Base-by-base conservation (phyloP, 176 grass and related monocot genomes). In the Musa itinerans region DNA sequence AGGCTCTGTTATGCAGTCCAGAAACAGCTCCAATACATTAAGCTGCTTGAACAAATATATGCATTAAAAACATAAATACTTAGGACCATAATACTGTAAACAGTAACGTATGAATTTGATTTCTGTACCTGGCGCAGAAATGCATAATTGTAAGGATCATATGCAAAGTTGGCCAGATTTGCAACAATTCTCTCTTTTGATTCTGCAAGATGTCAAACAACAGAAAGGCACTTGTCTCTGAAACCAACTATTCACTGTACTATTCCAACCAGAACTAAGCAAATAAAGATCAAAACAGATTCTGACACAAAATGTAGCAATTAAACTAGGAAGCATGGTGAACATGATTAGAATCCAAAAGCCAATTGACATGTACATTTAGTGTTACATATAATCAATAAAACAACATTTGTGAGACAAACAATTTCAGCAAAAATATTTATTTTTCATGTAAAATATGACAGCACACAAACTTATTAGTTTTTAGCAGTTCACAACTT, bases 1-100 rank as follows among this genome's bases (percentile, higher is more conserved):
- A 77, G 86, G 86, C 75, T 98, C 95, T 1, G 88, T 94, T 71
- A 98, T 91, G 80, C 95, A 98, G 75, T 98, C 95, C 79, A 98
- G 82, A 74, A 94, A 98, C 53, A 94, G 71, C 81, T 98, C 88
- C 2, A 93, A 85, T 64, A 98, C 85, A 81, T 98, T 98, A 52
- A 98, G 82, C 95, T 98, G 84, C 2, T 21, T 52, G 24, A 51
- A 64, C 17, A 76, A n/a, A 8, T 3, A 50, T 15, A 16, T 4
- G 11, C 26, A 48, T 61, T 1, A 65, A 50, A 65, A 80, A 57
- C 8, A 78, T 55, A 86, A 64, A 25, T 48, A 23, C 64, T 58
- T 59, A 78, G 22, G 54, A 82, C 71, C 68, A 15, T 1, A 22
- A 22, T 12, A 22, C 8, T 21, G 11, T 21, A 11, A 72, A 53